Percentiles rank a stretch among this genome's conserved stretches.
Conservation (phyloP, 169 alveolate species). For the Plasmodium coatneyi region DNA sequence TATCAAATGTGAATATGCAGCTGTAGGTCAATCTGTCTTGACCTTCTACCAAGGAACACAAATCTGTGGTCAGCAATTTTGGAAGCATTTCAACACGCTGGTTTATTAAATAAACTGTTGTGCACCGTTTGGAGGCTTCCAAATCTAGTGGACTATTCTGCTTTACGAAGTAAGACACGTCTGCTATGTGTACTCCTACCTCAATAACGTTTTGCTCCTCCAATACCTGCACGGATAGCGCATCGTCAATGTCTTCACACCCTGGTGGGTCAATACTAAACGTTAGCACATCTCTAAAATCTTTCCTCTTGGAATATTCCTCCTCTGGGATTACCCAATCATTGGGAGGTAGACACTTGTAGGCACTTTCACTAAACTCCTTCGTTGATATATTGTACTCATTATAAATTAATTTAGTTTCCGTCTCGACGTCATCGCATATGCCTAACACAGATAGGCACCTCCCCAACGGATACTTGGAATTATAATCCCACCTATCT, state of each 20-base stretch:
- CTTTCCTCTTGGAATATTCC: conserved; percentile 85
- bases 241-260: conserved; percentile 99
- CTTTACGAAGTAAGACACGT: conserved; percentile 98
- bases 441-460: conserved; percentile 93
- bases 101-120: conserved; percentile 97
- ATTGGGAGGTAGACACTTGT: conserved; percentile 93
- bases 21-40: conserved; percentile 95
- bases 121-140: conserved; percentile 98
- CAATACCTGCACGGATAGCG: conserved; percentile 91
- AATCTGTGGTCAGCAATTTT: conserved; percentile 94
- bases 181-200: conserved; percentile 99
- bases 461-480: conserved; percentile 94
- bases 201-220: conserved; percentile 81
- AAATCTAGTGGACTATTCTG: conserved; percentile 96
- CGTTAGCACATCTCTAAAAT: conserved; percentile 89
- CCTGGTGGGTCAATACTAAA: conserved; percentile 99
- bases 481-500: conserved; percentile 89
- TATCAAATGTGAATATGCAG: conserved; percentile 95
- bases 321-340: conserved; percentile 91
- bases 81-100: conserved; percentile 99
- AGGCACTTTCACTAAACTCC: conserved; percentile 92
- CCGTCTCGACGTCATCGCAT: conserved; percentile 91
- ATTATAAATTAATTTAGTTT: conserved; percentile 86
- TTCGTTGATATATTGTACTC: conserved; percentile 86
- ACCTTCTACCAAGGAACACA: conserved; percentile 93